These are phyloP conservation scores for Circinella minor DNA, from an alignment of 371 early-diverging fungal species.

Conservation along the genomic window DNA sequence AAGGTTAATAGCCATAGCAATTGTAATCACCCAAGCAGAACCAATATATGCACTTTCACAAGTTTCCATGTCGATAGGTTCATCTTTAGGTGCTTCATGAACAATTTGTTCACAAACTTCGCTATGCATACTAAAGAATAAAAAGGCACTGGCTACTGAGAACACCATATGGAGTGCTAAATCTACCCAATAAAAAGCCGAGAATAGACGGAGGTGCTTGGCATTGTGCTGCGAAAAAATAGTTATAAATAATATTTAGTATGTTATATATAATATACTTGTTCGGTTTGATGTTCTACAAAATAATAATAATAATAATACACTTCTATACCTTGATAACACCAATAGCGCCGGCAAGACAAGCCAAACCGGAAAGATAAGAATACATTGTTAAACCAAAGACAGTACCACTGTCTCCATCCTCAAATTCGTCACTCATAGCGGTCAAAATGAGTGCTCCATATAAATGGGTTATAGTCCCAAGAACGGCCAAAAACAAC, in stretches of 20 bases:
- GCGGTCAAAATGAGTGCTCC: constrained; percentile 38
- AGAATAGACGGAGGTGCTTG: constrained; percentile 44
- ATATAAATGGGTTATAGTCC: constrained; percentile 37
- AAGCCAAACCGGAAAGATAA: constrained; percentile 40
- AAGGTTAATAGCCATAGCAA: constrained; percentile 45
- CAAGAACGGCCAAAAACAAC: constrained; percentile 40
- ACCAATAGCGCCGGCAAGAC: constrained; percentile 46
- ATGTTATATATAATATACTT: neutral
- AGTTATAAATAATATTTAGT: neutral
- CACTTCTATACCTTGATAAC: constrained; percentile 37
- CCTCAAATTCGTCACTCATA: constrained; percentile 35
- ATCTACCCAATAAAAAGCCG: constrained; percentile 45
- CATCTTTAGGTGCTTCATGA: constrained; percentile 23
- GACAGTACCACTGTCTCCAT: constrained; percentile 32
- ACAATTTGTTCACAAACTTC: constrained; percentile 45
- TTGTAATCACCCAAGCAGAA: constrained; percentile 37
- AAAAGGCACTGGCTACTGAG: constrained; percentile 37
- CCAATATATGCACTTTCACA: constrained; percentile 38
- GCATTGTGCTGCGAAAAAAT: constrained; percentile 37
- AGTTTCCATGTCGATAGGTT: constrained; percentile 41
- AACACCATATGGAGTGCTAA: constrained; percentile 46
- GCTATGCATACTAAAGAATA: constrained; percentile 38
- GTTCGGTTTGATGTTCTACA: constrained; percentile 3
- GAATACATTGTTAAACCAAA: constrained; percentile 44
- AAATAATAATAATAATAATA: neutral